Evolutionary conservation across 805 yeast genomes (phyloP), one percentile per base, ranked within the genome.

Genomic region (Pichia cabralensis): DNA sequence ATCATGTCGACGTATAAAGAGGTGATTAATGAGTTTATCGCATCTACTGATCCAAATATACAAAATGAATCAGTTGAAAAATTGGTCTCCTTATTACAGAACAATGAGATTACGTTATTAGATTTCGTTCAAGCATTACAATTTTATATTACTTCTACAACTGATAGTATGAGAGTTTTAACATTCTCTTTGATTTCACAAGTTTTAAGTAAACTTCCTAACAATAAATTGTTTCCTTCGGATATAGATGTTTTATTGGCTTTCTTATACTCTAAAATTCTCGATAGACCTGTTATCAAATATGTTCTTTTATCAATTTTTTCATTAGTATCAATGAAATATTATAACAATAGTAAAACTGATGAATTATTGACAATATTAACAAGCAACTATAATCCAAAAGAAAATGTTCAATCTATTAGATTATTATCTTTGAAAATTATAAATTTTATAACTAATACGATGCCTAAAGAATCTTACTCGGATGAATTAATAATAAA

Each of bases 221-320:
- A 31, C 4, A 43, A 49, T 1, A 46, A 53, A 14, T 47, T 58
- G 8, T 47, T 47, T n/a, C 50, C 58, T 15, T 69, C 67, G 30
- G 80, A 74, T 44, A 56, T 71, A 8, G 48, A 54, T 18, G 78
- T 71, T 10, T 53, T 74, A 34, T 36, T 68, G 13, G 66, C 69
- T 6, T 89, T 89, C 53, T 69, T 74, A 36, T 40, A 67, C 12
- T 74, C 76, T 13, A 80, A 89, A 44, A 53, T 84, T 16, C 80
- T 75, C 10, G 96, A 86, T 48, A 62, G 66, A 12, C 55, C 63
- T 4, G 66, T 80, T 28, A 48, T 74, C 21, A 59, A 59, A 25
- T 71, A 72, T 39, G 67, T 77, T 1, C 53, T 80, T 3, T 51
- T 48, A 8, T 86, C 85, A 0, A 43, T 88, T 7, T 49, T 48